phyloP scores from a whole-genome alignment of 495 filamentous ascomycete species.

The Neurospora sublineolata region DNA sequence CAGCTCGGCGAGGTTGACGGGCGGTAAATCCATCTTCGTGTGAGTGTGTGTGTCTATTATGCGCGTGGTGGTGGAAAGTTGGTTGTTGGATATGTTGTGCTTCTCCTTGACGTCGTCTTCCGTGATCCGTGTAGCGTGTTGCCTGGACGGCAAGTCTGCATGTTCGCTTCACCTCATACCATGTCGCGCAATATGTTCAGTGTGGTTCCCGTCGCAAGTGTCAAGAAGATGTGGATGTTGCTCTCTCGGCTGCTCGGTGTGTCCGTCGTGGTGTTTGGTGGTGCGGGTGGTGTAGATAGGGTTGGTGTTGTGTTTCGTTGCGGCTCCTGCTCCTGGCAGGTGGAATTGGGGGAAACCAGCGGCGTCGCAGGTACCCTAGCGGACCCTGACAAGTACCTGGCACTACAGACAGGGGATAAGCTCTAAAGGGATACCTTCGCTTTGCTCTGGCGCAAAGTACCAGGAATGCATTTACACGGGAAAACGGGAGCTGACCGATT shows the following conservation, averaged over 20 bases:
- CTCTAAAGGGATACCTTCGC: background rate
- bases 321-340: background rate
- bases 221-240: background rate
- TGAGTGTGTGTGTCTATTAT: background rate
- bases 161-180: constrained; percentile 8
- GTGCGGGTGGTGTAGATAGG: background rate
- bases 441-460: background rate
- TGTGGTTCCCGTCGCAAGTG: background rate
- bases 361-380: background rate
- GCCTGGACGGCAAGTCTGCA: background rate
- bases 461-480: background rate
- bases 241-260: background rate
- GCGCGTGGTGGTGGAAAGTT: background rate
- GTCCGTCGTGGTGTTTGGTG: background rate
- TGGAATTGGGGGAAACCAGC: background rate
- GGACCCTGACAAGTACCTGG: background rate
- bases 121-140: background rate
- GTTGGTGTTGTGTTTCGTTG: background rate
- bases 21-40: constrained; percentile 39
- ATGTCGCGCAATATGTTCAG: constrained; percentile 7
- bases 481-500: background rate
- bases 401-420: background rate
- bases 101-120: background rate
- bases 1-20: constrained; percentile 63
- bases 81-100: background rate